phyloP scores from a whole-genome alignment of 2,329 filamentous ascomycete species.

The Dichotomopilus funicola region DNA sequence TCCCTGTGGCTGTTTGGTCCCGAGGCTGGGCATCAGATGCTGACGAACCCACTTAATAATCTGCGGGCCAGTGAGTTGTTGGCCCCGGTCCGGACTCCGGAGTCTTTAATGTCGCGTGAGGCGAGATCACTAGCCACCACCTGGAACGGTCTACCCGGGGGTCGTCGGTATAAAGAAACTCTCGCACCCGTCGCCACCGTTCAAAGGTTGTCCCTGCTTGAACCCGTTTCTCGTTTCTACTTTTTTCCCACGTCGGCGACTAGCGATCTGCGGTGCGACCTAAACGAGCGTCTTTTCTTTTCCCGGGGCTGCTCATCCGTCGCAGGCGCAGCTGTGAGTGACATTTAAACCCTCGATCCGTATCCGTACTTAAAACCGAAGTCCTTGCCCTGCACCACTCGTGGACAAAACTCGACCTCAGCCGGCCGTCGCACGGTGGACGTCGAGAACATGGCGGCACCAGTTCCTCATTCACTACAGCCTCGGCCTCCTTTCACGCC shows the following conservation, averaged over 20 bases:
- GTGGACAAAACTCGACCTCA: too few species aligned
- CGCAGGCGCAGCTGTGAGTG: too few species aligned
- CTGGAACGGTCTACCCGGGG: neutral
- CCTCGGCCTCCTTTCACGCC: conserved; percentile 34
- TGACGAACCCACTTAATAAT: conserved; percentile 14
- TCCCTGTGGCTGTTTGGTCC: conserved; percentile 1
- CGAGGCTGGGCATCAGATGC: conserved; percentile 9
- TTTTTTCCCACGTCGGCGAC: too few species aligned
- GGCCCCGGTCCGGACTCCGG: neutral
- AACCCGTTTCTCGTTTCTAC: too few species aligned
- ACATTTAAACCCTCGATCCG: too few species aligned
- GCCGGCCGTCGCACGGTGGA: too few species aligned
- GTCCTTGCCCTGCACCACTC: too few species aligned
- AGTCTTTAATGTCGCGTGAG: neutral
- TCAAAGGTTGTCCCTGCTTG: too few species aligned
- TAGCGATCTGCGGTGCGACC: too few species aligned
- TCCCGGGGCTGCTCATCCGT: too few species aligned
- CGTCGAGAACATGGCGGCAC: conserved; percentile 21
- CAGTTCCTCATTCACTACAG: conserved; percentile 27
- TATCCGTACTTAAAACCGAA: too few species aligned
- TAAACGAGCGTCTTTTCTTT: too few species aligned
- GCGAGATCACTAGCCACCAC: neutral
- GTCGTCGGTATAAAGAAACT: conserved; percentile 12
- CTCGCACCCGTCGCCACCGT: neutral
- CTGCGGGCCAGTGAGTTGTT: neutral